Evolutionary conservation across 2,329 filamentous ascomycete genomes (phyloP), one percentile per base, ranked within the genome.

Genomic region (Sporothrix luriei): DNA sequence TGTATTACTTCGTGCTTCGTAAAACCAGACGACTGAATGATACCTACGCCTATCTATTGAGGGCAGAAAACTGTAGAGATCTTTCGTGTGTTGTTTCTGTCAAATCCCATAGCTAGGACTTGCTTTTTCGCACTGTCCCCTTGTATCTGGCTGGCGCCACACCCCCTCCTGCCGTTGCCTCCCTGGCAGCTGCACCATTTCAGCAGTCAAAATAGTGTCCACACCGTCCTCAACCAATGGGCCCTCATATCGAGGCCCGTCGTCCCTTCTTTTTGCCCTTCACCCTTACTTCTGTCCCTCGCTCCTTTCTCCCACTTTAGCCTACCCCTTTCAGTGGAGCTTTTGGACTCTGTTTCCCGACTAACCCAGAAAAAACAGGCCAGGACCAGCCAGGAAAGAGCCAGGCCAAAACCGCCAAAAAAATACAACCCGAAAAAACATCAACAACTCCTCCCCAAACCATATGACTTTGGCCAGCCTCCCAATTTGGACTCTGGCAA

Each of bases 371-470:
- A 48, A 43, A 68, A 68, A 64, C 40, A 16, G 24, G 19, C 10
- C 48, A 64, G 54, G 29, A 67, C 54, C 9, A 40, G 55, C 55
- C 55, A 59, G 54, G 16, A 54, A 29, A 7, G 26, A 57, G 26
- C 33, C 55, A 59, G 55, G 38, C 59, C 59, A 64, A 65, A 65
- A 65, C 48, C 43, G 51, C 52, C 54, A 33, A 65, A 33, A 59
- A 69, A 71, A 62, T 54, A 51, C 61, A 68, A 68, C 48, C 66
- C 66, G 26, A 68, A 68, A 71, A 71, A 71, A 72, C 29, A 64
- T 48, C 68, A 67, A 68, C 59, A 70, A 55, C 64, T 66, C 49
- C 49, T 54, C 49, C 48, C 46, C 52, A 52, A 46, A 54, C 57
- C 66, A 48, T 48, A 67, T 68, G 66, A 14, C 26, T 49, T 68